A percentile compares a stretch with the other conserved stretches of the same genome.
Conservation (phyloP, 1,284 basidiomycete species). For the Naganishia albida region DNA sequence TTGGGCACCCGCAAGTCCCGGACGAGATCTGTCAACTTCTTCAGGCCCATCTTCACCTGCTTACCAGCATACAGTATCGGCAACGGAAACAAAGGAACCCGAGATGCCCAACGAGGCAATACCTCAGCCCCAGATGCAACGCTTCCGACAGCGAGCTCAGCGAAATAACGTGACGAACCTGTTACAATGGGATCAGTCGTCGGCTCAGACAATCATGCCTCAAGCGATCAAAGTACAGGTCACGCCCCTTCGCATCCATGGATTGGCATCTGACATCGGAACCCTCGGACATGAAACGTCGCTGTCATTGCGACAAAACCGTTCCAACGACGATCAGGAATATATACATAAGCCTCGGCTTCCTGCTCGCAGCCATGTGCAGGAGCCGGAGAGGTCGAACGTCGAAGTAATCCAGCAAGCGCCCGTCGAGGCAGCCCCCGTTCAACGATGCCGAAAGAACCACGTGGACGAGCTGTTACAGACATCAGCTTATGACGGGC, state of each 20-base stretch:
- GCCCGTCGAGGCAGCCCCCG: background rate
- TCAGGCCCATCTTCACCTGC: constrained; percentile 14
- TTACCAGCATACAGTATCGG: constrained; percentile 9
- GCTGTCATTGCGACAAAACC: constrained; percentile 1
- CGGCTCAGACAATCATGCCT: constrained; percentile 4
- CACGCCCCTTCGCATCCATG: constrained; percentile 6
- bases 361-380: background rate
- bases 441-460: background rate
- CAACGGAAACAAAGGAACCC: background rate
- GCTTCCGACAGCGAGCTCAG: background rate
- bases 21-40: background rate
- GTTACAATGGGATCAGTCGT: background rate
- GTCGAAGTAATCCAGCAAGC: background rate
- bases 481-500: background rate
- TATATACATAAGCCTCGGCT: background rate
- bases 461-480: constrained; percentile 14
- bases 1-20: constrained; percentile 1
- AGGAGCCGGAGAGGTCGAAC: background rate
- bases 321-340: background rate
- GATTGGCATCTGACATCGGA: constrained; percentile 2
- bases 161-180: background rate
- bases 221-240: background rate
- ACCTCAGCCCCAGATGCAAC: constrained; percentile 25
- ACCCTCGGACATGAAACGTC: background rate
- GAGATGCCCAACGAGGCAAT: constrained; percentile 10